Conservation (phyloP, 768 basidiomycete genomes). For the Kwoniella mangroviensis region DNA sequence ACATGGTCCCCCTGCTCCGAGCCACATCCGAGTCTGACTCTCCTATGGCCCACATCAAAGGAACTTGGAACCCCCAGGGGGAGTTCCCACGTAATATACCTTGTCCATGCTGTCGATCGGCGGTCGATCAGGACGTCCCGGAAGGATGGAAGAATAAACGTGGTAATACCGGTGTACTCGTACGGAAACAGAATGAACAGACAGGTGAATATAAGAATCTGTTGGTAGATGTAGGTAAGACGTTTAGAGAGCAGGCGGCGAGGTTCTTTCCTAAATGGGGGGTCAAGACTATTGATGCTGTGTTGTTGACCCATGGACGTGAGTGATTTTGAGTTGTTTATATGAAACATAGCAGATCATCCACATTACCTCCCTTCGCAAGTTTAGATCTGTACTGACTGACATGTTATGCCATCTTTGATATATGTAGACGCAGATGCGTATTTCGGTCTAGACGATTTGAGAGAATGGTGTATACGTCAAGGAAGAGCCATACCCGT, state of each 20-base stretch:
- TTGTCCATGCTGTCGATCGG: slow-evolving; percentile 63
- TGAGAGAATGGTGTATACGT: slow-evolving; percentile 64
- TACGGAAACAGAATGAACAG: slow-evolving; percentile 61
- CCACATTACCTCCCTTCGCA: too few relatives aligned
- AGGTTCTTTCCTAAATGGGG: slow-evolving; percentile 69
- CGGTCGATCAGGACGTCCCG: slow-evolving; percentile 57
- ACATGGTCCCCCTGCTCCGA: slow-evolving; percentile 56
- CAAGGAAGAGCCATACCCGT: slow-evolving; percentile 43
- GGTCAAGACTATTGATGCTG: slow-evolving; percentile 71
- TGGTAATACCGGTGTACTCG: slow-evolving; percentile 77
- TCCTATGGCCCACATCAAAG: slow-evolving; percentile 25
- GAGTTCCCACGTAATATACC: slow-evolving; percentile 46
- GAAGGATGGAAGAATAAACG: slow-evolving; percentile 82
- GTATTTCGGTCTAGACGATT: slow-evolving; percentile 87
- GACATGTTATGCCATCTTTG: too few relatives aligned
- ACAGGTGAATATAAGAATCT: slow-evolving; percentile 71
- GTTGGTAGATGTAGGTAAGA: slow-evolving; percentile 84
- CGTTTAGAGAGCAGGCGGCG: slow-evolving; percentile 63
- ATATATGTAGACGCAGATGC: slow-evolving; percentile 61
- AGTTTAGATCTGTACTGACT: too few relatives aligned
- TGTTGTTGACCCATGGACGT: slow-evolving; percentile 86
- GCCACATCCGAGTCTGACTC: slow-evolving; percentile 67
- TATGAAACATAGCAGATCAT: too few relatives aligned
- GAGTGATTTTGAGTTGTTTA: slow-evolving; percentile 15
- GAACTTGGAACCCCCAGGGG: slow-evolving; percentile 37